Conservation (phyloP, 805 yeast species). For the Sungouiozyma intestinalis region DNA sequence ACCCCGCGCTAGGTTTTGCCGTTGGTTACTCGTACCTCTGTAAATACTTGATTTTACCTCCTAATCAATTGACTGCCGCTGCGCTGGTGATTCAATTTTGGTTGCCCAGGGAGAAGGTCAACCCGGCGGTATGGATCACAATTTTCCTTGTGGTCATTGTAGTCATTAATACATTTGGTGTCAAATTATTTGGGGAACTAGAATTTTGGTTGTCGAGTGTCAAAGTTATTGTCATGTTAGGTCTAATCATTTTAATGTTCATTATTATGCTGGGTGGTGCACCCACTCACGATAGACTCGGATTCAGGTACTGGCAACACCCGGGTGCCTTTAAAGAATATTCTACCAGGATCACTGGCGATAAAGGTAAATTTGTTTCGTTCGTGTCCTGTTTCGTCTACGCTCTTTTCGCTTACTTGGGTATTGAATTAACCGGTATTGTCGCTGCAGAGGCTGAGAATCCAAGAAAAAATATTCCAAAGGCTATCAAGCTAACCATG, state of each 20-base stretch:
- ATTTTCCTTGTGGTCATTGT: constrained; percentile 32
- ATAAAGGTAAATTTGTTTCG: constrained; percentile 48
- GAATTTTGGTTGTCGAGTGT: constrained; percentile 42
- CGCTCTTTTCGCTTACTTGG: constrained; percentile 61
- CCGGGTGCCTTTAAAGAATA: constrained; percentile 54
- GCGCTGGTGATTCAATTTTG: constrained; percentile 38
- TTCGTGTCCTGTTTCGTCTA: constrained; percentile 53
- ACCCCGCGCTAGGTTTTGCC: constrained; percentile 38
- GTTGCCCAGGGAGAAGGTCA: constrained; percentile 32
- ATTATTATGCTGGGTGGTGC: constrained; percentile 70
- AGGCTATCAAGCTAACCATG: constrained; percentile 59
- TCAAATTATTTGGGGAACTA: constrained; percentile 38
- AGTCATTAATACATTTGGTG: constrained; percentile 29
- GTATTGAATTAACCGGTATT: constrained; percentile 60
- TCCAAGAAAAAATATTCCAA: constrained; percentile 61
- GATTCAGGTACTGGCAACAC: constrained; percentile 58
- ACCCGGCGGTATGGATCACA: constrained; percentile 38
- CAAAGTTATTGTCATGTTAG: constrained; percentile 55
- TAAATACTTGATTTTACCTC: constrained; percentile 39
- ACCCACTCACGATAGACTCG: constrained; percentile 62
- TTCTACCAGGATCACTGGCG: constrained; percentile 34
- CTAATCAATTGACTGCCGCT: constrained; percentile 38
- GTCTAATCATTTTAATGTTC: constrained; percentile 53
- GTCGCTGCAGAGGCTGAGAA: constrained; percentile 65
- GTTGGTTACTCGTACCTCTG: constrained; percentile 37